Base-by-base conservation (phyloP, 2,329 filamentous ascomycete species). In the Coniella vitis region DNA sequence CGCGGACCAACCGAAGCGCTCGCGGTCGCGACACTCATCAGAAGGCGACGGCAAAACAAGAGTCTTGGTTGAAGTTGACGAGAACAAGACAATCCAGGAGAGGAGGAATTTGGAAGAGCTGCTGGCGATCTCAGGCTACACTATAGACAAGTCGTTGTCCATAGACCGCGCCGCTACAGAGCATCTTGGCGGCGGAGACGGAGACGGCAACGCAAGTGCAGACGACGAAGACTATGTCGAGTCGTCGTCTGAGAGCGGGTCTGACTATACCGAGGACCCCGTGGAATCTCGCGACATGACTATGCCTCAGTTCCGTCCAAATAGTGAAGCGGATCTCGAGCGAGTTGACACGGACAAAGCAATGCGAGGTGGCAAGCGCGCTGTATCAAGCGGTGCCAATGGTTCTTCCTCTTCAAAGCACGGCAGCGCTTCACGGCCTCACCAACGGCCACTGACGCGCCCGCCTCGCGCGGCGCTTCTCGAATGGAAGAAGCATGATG, bases 221-320 rank as follows among this genome's bases (percentile, higher is more conserved):
- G 51, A 55, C 4, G 56, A 57, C 29, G 49, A 52, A 7, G 53
- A 52, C 3, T 47, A 48, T 35, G 37, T 35, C 5, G 35, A 46
- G 9, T 51, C 47, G 12, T 31, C 36, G 19, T 32, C 39, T 1
- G 40, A 49, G 4, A 37, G 29, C 3, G 41, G 48, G 17, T 45
- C 53, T 34, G 54, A 57, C 9, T 45, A 53, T 22, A 45, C 44
- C 9, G 49, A 55, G 31, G 58, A 61, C 16, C 57, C 57, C 29
- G 34, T 53, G 2, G 57, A 57, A 31, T 61, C 69, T 36, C 66
- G 69, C 7, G 84, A 87, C 56, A 79, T 79, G 7, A 86, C 83
- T 0, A 70, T 86, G 63, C 83, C 83, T 8, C 83, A 87, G 57
- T 85, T 85, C 59, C 74, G 79, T 5, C 83, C 82, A n/a, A 77